Conservation (phyloP, 176 grass and related monocot species). For the Zoysia pacifica region DNA sequence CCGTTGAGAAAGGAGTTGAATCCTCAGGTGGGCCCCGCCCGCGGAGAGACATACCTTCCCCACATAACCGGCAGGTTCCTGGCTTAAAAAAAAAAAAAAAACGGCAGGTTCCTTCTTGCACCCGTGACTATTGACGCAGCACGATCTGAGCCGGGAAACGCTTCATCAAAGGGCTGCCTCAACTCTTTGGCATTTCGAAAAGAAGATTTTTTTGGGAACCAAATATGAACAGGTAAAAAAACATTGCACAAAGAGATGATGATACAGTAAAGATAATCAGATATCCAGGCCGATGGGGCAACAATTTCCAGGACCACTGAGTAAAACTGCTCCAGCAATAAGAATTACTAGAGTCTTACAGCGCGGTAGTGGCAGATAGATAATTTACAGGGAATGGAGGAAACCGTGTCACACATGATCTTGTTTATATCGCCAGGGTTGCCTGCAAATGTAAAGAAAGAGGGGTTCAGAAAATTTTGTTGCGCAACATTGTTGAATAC, state of each 20-base stretch:
- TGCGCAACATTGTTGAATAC: not conserved
- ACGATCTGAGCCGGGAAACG: not conserved
- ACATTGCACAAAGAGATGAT: not conserved
- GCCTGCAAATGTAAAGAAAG: not conserved
- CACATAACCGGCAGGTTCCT: not conserved
- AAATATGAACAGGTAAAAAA: no score
- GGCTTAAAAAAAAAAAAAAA: not conserved
- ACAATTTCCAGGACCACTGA: not conserved
- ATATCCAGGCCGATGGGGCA: not conserved
- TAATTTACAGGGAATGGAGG: no score
- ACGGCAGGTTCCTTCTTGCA: not conserved
- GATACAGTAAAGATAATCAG: not conserved
- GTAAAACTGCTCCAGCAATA: not conserved
- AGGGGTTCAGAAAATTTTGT: not conserved
- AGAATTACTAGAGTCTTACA: not conserved
- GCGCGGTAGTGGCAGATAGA: not conserved
- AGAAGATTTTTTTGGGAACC: no score
- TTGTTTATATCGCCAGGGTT: not conserved
- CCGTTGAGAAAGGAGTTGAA: slow-evolving; percentile 38
- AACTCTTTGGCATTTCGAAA: no score
- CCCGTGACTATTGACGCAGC: not conserved
- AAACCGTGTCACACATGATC: no score
- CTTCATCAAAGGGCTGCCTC: not conserved
- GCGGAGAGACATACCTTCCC: slow-evolving; percentile 1
- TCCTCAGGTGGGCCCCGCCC: not conserved